Evolutionary conservation across 2,329 filamentous ascomycete genomes (phyloP).

Genomic region (Colletotrichum camelliae): DNA sequence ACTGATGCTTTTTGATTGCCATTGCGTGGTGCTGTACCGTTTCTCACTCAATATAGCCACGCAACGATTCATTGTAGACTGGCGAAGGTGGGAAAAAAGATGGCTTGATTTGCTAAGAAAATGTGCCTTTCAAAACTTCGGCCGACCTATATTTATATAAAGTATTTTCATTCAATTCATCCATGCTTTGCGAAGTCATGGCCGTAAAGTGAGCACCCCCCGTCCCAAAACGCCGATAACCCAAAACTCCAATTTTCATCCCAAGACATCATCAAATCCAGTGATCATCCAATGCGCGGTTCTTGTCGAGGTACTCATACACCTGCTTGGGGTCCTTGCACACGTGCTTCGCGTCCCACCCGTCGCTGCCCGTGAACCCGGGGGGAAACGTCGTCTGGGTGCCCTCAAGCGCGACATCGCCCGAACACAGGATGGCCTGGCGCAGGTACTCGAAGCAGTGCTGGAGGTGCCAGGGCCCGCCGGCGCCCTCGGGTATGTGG

Average conservation of each 20-base stretch:
- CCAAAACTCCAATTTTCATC: background rate
- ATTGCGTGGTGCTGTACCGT: too few species aligned
- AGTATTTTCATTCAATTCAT: background rate
- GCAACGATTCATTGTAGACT: background rate
- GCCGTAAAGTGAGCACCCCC: background rate
- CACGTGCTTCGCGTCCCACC: constrained; percentile 48
- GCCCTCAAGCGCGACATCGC: constrained; percentile 39
- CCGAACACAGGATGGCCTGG: constrained; percentile 37
- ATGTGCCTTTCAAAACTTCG: background rate
- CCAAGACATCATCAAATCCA: constrained; percentile 38
- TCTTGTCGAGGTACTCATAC: constrained; percentile 36
- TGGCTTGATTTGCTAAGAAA: background rate
- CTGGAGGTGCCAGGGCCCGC: constrained; percentile 35
- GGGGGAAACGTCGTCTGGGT: constrained; percentile 44
- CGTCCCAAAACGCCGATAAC: background rate
- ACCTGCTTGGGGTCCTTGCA: constrained; percentile 44
- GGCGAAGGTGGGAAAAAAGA: background rate
- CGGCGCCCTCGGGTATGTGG: constrained; percentile 27
- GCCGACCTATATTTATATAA: background rate
- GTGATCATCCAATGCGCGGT: constrained; percentile 35
- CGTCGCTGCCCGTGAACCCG: constrained; percentile 42
- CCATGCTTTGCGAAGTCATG: background rate
- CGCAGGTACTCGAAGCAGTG: constrained; percentile 46
- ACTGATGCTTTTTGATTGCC: background rate
- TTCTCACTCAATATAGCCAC: background rate